These are phyloP conservation scores for Ophiosphaerella herpotricha DNA, from an alignment of 2,329 filamentous ascomycete genomes.

Conservation along the genomic window DNA sequence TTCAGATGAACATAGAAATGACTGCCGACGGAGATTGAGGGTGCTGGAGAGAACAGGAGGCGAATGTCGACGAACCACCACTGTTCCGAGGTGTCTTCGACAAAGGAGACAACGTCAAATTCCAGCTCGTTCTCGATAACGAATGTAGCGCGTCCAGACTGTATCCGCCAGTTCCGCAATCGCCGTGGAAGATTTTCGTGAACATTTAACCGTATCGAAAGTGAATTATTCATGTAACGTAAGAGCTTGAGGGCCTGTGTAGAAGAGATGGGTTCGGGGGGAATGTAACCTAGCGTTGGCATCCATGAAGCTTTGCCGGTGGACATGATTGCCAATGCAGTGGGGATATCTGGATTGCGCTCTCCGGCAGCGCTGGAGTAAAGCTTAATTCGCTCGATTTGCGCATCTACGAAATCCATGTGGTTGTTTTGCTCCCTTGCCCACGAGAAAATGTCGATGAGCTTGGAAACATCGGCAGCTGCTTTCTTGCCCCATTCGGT, in stretches of 20 bases:
- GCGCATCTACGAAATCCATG: constrained; percentile 57
- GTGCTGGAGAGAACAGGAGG: constrained; percentile 75
- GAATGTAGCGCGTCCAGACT: constrained; percentile 89
- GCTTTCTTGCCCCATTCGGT: constrained; percentile 78
- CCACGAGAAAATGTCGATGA: constrained; percentile 85
- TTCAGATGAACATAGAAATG: constrained; percentile 70
- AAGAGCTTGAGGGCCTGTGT: constrained; percentile 75
- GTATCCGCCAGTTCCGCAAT: constrained; percentile 77
- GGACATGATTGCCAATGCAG: constrained; percentile 81
- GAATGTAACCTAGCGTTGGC: constrained; percentile 80
- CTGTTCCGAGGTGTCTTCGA: constrained; percentile 80
- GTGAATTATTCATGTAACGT: constrained; percentile 78
- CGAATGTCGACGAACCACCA: constrained; percentile 95
- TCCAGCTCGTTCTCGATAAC: constrained; percentile 83
- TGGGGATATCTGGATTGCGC: constrained; percentile 88
- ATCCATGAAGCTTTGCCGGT: constrained; percentile 78
- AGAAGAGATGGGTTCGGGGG: constrained; percentile 70
- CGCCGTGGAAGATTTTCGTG: constrained; percentile 81
- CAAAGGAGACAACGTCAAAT: constrained; percentile 86
- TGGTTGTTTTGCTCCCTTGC: constrained; percentile 51
- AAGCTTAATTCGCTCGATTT: constrained; percentile 70
- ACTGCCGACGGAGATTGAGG: constrained; percentile 61
- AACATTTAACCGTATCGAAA: constrained; percentile 82
- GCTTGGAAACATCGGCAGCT: constrained; percentile 74
- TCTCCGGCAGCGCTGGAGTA: constrained; percentile 74